phyloP scores from a whole-genome alignment of 768 basidiomycete species.

The Lentinula lateritia region DNA sequence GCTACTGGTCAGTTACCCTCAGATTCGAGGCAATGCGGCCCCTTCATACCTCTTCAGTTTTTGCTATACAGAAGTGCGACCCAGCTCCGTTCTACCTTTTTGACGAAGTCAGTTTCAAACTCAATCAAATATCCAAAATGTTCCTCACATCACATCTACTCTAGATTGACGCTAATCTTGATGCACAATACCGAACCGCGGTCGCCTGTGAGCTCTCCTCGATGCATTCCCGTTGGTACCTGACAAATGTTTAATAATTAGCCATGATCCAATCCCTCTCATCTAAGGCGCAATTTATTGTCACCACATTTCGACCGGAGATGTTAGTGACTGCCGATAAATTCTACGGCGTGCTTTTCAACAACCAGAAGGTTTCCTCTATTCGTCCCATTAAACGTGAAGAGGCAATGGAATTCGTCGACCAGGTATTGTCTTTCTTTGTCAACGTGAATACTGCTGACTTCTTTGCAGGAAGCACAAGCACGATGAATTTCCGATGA shows the following conservation, averaged over 20 bases:
- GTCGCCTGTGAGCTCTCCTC: constrained; percentile 69
- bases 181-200: constrained; percentile 95
- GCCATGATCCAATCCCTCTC: constrained; percentile 94
- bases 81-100: constrained; percentile 99
- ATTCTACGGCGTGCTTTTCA: constrained; percentile 95
- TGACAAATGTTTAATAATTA: constrained; percentile 18
- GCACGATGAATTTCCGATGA: constrained; percentile 9
- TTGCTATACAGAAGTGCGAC: constrained; percentile 98
- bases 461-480: constrained; percentile 15
- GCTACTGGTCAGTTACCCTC: constrained; percentile 60
- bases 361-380: constrained; percentile 91
- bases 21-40: background rate
- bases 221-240: background rate
- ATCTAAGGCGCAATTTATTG: constrained; percentile 90
- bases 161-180: constrained; percentile 94
- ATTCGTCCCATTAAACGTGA: constrained; percentile 84
- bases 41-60: constrained; percentile 47
- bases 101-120: constrained; percentile 60
- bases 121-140: background rate
- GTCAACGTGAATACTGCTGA: background rate
- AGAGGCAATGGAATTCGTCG: constrained; percentile 92
- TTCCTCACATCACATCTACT: background rate
- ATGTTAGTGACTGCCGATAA: constrained; percentile 95
- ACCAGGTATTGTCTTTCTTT: constrained; percentile 49
- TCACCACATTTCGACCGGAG: constrained; percentile 96